These are phyloP conservation scores for Rhizophagus prolifer DNA, from an alignment of 192 early-diverging fungal genomes.

Conservation along the genomic window DNA sequence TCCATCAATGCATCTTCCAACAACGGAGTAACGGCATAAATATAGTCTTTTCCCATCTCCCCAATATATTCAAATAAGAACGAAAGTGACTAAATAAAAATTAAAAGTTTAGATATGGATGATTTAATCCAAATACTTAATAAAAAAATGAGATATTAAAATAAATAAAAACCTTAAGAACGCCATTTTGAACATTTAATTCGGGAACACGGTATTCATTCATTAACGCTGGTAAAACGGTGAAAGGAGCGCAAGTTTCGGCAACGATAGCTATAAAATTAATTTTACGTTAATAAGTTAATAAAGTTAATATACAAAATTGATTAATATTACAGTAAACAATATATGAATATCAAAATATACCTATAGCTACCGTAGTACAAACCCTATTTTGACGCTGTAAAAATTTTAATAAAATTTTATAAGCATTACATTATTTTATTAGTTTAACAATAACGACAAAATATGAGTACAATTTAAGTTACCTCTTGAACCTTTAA, in stretches of 20 bases:
- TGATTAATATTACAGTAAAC: not conserved
- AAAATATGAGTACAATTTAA: not conserved
- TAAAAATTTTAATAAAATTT: not conserved
- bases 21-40: slow-evolving; percentile 93
- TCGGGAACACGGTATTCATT: slow-evolving; percentile 99
- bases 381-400: slow-evolving; percentile 96
- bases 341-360: not conserved
- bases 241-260: slow-evolving; percentile 97
- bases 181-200: slow-evolving; percentile 99
- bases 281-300: not conserved
- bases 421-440: not conserved
- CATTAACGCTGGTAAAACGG: slow-evolving; percentile 96
- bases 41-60: slow-evolving; percentile 97
- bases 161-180: slow-evolving; percentile 66
- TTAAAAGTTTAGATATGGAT: too few relatives aligned
- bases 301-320: not conserved
- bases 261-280: slow-evolving; percentile 52
- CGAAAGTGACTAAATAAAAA: slow-evolving; percentile 58
- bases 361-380: slow-evolving; percentile 92
- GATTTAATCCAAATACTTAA: not conserved
- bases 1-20: slow-evolving; percentile 97
- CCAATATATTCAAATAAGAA: slow-evolving; percentile 99
- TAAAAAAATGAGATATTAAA: not conserved
- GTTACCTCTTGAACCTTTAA: slow-evolving; percentile 88
- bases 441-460: not conserved